These are phyloP conservation scores for Lineolata rhizophorae DNA, from an alignment of 495 filamentous ascomycete genomes.

Conservation along the genomic window DNA sequence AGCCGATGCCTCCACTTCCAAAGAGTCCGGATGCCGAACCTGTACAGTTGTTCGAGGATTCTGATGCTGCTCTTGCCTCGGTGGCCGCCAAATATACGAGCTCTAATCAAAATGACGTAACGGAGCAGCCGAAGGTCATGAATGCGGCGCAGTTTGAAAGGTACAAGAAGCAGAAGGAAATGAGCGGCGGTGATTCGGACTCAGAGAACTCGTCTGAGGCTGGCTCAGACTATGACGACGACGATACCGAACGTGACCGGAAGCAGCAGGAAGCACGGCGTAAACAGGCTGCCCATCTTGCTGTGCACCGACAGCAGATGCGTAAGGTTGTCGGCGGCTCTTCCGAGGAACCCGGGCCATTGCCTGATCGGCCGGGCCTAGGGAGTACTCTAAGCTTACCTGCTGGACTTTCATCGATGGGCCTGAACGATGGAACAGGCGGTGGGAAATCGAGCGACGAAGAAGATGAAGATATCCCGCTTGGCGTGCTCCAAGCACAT, in stretches of 20 bases:
- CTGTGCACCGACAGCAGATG: constrained; percentile 87
- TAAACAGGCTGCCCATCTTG: constrained; percentile 79
- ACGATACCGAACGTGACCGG: constrained; percentile 55
- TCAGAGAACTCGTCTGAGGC: constrained; percentile 31
- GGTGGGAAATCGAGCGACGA: constrained; percentile 16
- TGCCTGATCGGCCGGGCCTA: constrained; percentile 3
- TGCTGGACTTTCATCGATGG: neutral
- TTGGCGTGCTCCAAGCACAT: constrained; percentile 76
- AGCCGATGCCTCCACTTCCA: too few relatives aligned
- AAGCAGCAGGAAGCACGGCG: constrained; percentile 52
- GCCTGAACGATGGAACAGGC: neutral
- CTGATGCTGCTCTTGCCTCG: neutral
- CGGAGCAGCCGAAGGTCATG: constrained; percentile 1
- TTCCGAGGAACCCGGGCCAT: constrained; percentile 6
- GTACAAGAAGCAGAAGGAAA: constrained; percentile 28
- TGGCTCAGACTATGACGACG: constrained; percentile 75
- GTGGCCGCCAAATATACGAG: neutral
- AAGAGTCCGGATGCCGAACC: neutral
- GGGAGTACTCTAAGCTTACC: constrained; percentile 4
- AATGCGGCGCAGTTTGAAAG: constrained; percentile 16
- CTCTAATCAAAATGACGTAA: neutral
- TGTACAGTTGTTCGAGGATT: neutral
- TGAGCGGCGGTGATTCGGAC: constrained; percentile 28
- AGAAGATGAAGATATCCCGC: constrained; percentile 31
- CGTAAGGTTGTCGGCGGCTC: constrained; percentile 82